Conservation (phyloP, 305 asterid genomes). For the Fraxinus greggii region DNA sequence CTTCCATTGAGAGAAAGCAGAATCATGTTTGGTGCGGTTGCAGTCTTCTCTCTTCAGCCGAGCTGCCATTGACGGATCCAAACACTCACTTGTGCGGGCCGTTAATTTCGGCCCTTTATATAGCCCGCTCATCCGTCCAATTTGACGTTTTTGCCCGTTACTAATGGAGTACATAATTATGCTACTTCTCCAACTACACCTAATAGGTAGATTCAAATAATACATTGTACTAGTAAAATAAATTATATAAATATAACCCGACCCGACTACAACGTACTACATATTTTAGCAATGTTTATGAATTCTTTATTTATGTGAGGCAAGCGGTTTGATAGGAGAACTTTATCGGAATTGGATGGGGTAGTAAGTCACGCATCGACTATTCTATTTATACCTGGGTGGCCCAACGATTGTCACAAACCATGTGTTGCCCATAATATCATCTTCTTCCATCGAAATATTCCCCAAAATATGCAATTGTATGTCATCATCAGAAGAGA, state of each 20-base stretch:
- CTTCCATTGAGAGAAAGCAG: conserved; percentile 88
- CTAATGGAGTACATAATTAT: not conserved
- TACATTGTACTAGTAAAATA: not conserved
- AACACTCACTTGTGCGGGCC: conserved; percentile 17
- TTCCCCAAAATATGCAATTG: not conserved
- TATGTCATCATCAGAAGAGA: not conserved
- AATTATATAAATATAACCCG: not conserved
- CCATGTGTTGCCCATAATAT: no score
- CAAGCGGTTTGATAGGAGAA: not conserved
- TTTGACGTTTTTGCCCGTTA: not conserved
- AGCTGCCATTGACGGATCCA: conserved; percentile 28
- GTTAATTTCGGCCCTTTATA: conserved; percentile 17
- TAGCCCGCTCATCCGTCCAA: not conserved
- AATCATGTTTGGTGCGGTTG: conserved; percentile 71
- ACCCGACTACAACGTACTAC: not conserved
- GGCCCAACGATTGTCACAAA: not conserved
- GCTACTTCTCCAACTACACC: not conserved
- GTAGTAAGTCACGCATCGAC: not conserved
- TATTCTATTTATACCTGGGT: not conserved
- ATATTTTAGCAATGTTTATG: no score
- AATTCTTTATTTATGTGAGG: not conserved
- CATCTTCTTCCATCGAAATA: not conserved
- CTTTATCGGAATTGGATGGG: not conserved
- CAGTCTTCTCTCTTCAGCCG: conserved; percentile 72
- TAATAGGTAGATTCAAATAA: not conserved